A percentile compares a stretch with the other conserved stretches of the same genome.
Evolutionary conservation across 768 basidiomycete species (phyloP).

Genomic region (Boletus vinaceobasis): DNA sequence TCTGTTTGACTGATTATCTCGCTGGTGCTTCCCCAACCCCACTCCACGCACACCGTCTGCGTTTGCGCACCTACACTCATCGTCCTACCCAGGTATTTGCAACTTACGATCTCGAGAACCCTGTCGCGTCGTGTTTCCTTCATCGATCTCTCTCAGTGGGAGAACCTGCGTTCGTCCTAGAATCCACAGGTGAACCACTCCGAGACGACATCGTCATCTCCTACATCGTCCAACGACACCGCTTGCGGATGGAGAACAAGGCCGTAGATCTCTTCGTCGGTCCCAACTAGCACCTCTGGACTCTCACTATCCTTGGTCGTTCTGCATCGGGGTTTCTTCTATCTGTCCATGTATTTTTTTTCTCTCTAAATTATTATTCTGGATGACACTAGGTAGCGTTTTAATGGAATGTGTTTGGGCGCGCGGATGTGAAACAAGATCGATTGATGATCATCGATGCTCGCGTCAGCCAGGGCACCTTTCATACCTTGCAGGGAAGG

Average conservation of each 20-base stretch:
- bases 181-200: conserved; percentile 23
- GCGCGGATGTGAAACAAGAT: too few relatives aligned
- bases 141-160: background rate
- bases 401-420: too few relatives aligned
- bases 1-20: background rate
- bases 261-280: conserved; percentile 28
- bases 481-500: too few relatives aligned
- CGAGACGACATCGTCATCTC: conserved; percentile 30
- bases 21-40: background rate
- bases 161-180: conserved; percentile 22
- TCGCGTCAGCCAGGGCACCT: too few relatives aligned
- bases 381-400: too few relatives aligned
- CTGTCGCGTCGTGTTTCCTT: conserved; percentile 23
- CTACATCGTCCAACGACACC: conserved; percentile 28
- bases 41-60: background rate
- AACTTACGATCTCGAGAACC: conserved; percentile 20
- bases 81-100: conserved; percentile 18
- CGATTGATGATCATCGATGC: too few relatives aligned
- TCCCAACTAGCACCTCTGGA: conserved; percentile 1
- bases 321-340: background rate
- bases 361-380: too few relatives aligned
- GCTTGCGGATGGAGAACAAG: conserved; percentile 21
- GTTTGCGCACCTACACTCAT: background rate
- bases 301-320: background rate
- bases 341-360: background rate